phyloP scores from a whole-genome alignment of 2,329 filamentous ascomycete genomes.

The Blastomyces emzantsi region DNA sequence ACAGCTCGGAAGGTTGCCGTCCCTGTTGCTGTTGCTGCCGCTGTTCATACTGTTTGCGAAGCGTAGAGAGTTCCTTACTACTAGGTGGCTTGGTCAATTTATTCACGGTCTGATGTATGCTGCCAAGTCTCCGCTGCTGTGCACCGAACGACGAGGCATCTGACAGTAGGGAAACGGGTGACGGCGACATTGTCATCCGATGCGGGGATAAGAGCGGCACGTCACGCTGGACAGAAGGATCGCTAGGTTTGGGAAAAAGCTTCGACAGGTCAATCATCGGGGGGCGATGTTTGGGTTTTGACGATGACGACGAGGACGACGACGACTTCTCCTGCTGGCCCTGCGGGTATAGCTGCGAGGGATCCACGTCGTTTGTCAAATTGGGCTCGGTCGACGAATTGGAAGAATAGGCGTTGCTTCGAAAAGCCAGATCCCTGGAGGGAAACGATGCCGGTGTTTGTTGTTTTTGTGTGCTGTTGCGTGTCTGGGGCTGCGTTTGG shows the following conservation, averaged over 20 bases:
- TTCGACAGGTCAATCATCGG: conserved; percentile 35
- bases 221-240: conserved; percentile 20
- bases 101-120: conserved; percentile 17
- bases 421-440: conserved; percentile 21
- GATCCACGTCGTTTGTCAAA: background rate
- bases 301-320: conserved; percentile 19
- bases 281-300: conserved; percentile 33
- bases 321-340: conserved; percentile 6
- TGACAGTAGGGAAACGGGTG: conserved; percentile 29
- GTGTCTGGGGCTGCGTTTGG: conserved; percentile 13
- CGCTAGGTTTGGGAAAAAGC: conserved; percentile 35
- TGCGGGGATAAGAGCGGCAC: conserved; percentile 35
- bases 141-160: conserved; percentile 23
- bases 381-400: background rate
- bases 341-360: conserved; percentile 9
- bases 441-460: conserved; percentile 19
- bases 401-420: background rate
- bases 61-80: background rate
- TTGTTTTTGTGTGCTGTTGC: conserved; percentile 17
- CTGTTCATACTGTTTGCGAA: conserved; percentile 13
- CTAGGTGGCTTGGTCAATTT: conserved; percentile 24
- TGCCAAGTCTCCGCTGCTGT: conserved; percentile 18
- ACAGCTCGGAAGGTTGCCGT: background rate
- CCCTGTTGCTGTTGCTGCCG: background rate
- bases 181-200: conserved; percentile 34